Conservation (phyloP, 805 yeast species). For the Metschnikowia drakensbergensis region DNA sequence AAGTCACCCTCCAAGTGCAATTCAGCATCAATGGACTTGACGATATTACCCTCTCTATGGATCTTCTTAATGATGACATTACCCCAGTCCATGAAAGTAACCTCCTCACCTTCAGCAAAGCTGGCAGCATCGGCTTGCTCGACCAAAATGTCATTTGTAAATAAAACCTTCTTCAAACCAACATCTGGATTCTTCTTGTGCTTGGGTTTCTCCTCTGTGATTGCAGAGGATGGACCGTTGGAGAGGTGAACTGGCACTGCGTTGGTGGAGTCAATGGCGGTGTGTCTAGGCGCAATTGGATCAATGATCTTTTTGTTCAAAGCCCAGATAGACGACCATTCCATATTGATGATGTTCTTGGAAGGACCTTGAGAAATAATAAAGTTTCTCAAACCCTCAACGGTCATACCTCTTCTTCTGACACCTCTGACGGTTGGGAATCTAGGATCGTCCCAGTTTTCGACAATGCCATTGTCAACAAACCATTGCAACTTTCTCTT, state of each 20-base stretch:
- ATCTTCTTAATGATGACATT: constrained; percentile 76
- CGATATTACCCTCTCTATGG: constrained; percentile 55
- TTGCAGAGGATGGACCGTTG: constrained; percentile 64
- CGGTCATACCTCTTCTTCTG: constrained; percentile 99
- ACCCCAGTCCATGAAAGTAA: constrained; percentile 99
- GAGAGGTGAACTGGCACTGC: constrained; percentile 67
- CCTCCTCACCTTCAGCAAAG: constrained; percentile 76
- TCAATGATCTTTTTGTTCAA: constrained; percentile 95
- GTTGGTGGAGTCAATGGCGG: constrained; percentile 64
- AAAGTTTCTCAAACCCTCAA: constrained; percentile 93
- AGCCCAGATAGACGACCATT: constrained; percentile 98
- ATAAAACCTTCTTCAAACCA: constrained; percentile 78
- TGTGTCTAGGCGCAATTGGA: constrained; percentile 94
- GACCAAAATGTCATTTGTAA: constrained; percentile 58
- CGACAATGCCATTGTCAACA: constrained; percentile 84
- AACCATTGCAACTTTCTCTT: constrained; percentile 99
- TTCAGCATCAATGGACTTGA: constrained; percentile 66
- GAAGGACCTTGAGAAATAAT: constrained; percentile 97
- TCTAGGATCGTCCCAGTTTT: constrained; percentile 98
- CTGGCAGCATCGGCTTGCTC: constrained; percentile 82
- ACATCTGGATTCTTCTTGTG: constrained; percentile 94
- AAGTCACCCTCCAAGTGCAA: constrained; percentile 93
- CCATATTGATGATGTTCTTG: constrained; percentile 91
- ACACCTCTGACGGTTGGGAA: constrained; percentile 99
- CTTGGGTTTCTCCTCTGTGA: constrained; percentile 73